Conservation (phyloP, 139 green algal genomes). For the Nannochloris sp. region DNA sequence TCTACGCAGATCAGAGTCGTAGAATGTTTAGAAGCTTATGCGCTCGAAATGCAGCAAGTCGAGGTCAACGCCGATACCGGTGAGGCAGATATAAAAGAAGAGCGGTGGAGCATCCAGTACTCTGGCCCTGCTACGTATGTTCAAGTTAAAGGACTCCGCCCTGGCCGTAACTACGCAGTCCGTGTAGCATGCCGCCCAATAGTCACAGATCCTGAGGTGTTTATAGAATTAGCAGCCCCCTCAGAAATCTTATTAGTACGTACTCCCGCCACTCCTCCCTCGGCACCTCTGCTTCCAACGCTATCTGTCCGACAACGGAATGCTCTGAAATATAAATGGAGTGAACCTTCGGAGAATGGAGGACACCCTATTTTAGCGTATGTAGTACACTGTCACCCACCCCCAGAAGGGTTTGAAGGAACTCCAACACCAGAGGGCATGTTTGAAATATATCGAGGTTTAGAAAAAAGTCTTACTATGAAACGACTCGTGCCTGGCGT, state of each 20-base stretch:
- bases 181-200: constrained; percentile 17
- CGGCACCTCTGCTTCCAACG: constrained; percentile 25
- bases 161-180: constrained; percentile 42
- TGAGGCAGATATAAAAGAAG: not conserved
- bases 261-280: constrained; percentile 38
- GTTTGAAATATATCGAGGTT: constrained; percentile 40
- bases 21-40: constrained; percentile 16
- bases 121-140: constrained; percentile 19
- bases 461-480: constrained; percentile 39
- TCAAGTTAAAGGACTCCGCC: constrained; percentile 42
- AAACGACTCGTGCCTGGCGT: constrained; percentile 35
- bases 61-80: no score
- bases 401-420: constrained; percentile 22
- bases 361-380: constrained; percentile 41
- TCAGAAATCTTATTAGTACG: constrained; percentile 29
- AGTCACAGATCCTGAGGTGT: constrained; percentile 6
- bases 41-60: constrained; percentile 35
- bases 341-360: constrained; percentile 51
- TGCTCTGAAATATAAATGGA: constrained; percentile 54
- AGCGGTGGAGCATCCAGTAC: constrained; percentile 28
- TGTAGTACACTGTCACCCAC: constrained; percentile 30
- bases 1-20: not conserved
- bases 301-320: constrained; percentile 36
- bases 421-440: constrained; percentile 30
- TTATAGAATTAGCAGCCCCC: constrained; percentile 16